Percentiles rank a stretch among this genome's conserved stretches.
These are phyloP conservation scores for Ganoderma boninense DNA, from an alignment of 1,284 basidiomycete species.

Conservation along the genomic window DNA sequence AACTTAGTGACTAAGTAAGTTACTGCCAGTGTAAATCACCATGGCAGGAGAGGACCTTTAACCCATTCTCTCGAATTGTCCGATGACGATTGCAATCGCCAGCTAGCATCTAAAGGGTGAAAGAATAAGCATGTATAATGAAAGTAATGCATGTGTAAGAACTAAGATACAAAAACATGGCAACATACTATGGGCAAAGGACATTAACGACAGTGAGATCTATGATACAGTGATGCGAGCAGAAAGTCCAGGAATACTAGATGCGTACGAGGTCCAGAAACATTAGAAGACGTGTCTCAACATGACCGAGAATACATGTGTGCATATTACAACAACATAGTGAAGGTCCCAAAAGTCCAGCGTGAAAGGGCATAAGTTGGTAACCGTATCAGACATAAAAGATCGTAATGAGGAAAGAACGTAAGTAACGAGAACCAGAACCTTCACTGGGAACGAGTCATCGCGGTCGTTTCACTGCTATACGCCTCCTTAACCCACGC, in stretches of 20 bases:
- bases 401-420: not conserved
- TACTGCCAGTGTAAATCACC: too few species aligned
- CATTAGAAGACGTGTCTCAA: not conserved
- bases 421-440: not conserved
- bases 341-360: not conserved
- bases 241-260: not conserved
- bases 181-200: not conserved
- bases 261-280: too few species aligned
- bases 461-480: not conserved
- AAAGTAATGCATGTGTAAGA: not conserved
- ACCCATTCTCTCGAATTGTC: too few species aligned
- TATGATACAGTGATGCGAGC: not conserved
- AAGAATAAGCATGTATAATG: not conserved
- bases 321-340: not conserved
- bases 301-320: not conserved
- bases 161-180: not conserved
- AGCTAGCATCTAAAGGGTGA: too few species aligned
- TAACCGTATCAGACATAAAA: not conserved
- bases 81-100: too few species aligned
- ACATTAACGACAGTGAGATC: not conserved
- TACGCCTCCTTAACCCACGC: not conserved
- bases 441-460: not conserved
- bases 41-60: too few species aligned
- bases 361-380: not conserved
- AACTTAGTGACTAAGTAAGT: too few species aligned